Evolutionary conservation across 2,329 filamentous ascomycete genomes (phyloP).

Genomic region (Phaeomoniella chlamydospora): DNA sequence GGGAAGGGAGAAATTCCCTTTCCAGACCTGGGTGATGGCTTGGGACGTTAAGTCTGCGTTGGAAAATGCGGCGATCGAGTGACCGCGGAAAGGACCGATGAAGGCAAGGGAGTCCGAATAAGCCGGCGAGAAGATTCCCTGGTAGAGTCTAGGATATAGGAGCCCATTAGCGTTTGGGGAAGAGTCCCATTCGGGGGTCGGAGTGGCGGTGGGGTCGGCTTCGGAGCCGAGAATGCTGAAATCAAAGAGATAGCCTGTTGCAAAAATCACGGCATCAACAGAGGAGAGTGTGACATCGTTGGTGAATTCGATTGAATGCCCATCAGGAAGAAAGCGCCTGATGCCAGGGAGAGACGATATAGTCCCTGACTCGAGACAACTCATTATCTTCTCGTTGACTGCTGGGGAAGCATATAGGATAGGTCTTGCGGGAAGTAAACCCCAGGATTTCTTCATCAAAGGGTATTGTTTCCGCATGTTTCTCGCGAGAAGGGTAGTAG

Average conservation of each 20-base stretch:
- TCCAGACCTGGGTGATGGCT: slow-evolving; percentile 19
- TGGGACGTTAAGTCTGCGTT: slow-evolving; percentile 15
- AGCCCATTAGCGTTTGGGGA: slow-evolving; percentile 4
- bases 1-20: slow-evolving; percentile 11
- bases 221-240: slow-evolving; percentile 11
- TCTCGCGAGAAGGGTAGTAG: slow-evolving; percentile 5
- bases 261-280: slow-evolving; percentile 20
- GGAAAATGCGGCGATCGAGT: slow-evolving; percentile 12
- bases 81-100: slow-evolving; percentile 12
- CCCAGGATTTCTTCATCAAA: slow-evolving; percentile 11
- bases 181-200: not conserved
- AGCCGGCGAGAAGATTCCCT: slow-evolving; percentile 16
- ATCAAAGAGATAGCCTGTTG: slow-evolving; percentile 19
- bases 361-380: slow-evolving; percentile 13
- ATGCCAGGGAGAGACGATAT: slow-evolving; percentile 14
- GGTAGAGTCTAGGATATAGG: slow-evolving; percentile 12
- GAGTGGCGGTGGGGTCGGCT: not conserved
- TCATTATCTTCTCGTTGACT: slow-evolving; percentile 16
- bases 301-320: slow-evolving; percentile 12
- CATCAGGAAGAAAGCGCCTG: slow-evolving; percentile 4
- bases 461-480: slow-evolving; percentile 3
- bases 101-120: slow-evolving; percentile 17
- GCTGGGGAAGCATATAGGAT: slow-evolving; percentile 14
- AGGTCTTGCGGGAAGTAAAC: slow-evolving; percentile 12
- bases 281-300: slow-evolving; percentile 15